Evolutionary conservation across 2,329 filamentous ascomycete species (phyloP).

Genomic region (Periconia macrospinosa): DNA sequence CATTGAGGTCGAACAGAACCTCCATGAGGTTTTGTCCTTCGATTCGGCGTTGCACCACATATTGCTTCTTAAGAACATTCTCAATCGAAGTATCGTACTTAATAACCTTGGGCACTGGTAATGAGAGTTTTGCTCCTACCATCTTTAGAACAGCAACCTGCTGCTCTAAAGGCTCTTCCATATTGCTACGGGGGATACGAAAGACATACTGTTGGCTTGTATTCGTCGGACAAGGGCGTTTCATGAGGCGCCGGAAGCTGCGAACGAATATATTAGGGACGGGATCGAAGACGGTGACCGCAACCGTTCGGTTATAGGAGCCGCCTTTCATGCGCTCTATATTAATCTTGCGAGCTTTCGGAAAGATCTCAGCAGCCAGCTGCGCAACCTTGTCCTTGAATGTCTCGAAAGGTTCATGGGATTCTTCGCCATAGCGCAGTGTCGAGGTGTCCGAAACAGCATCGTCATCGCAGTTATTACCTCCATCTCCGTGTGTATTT

Average conservation of each 20-base stretch:
- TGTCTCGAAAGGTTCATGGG: slow-evolving; percentile 5
- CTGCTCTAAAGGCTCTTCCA: not conserved
- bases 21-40: not conserved
- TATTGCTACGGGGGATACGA: not conserved
- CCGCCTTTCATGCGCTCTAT: slow-evolving; percentile 25
- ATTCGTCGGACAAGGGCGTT: not conserved
- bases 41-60: not conserved
- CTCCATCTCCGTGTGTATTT: not conserved
- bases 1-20: not conserved
- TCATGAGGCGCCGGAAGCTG: not conserved
- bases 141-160: not conserved
- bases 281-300: slow-evolving; percentile 8
- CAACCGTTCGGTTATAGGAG: slow-evolving; percentile 22
- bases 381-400: slow-evolving; percentile 6
- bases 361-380: slow-evolving; percentile 1
- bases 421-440: not conserved
- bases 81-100: not conserved
- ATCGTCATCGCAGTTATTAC: not conserved
- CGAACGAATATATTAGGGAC: not conserved
- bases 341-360: not conserved
- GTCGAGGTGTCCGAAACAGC: slow-evolving; percentile 1
- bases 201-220: not conserved
- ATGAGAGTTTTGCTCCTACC: not conserved
- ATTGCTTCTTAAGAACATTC: not conserved
- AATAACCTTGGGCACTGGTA: not conserved